Conservation (phyloP, 2,329 filamentous ascomycete species). For the Fusarium annulatum region DNA sequence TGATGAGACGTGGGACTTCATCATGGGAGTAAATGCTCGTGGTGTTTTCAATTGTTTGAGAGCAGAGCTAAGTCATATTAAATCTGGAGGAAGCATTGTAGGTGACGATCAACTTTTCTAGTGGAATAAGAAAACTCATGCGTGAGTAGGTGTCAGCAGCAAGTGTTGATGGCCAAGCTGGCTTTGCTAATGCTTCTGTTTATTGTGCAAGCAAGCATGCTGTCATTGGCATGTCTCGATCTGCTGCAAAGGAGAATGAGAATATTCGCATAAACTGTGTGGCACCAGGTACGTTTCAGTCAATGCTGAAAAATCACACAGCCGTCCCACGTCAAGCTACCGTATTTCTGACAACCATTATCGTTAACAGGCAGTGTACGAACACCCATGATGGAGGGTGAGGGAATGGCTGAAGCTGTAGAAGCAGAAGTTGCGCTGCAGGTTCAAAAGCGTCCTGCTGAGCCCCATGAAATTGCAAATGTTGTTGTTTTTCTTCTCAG, state of each 20-base stretch:
- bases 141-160: neutral
- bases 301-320: neutral
- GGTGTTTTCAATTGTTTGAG: neutral
- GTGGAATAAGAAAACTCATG: neutral
- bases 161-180: neutral
- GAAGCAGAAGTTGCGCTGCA: neutral
- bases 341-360: neutral
- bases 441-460: neutral
- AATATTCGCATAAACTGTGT: neutral
- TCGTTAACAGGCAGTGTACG: neutral
- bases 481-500: neutral
- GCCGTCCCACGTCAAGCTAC: too few relatives aligned
- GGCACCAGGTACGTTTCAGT: neutral
- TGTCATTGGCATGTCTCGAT: neutral
- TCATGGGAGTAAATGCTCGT: neutral
- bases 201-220: neutral
- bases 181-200: neutral
- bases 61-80: neutral
- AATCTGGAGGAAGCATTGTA: neutral
- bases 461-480: neutral
- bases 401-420: neutral
- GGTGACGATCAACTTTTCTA: accelerated
- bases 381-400: neutral
- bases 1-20: neutral
- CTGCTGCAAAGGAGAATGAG: neutral